phyloP scores from a whole-genome alignment of 2,329 filamentous ascomycete genomes.

The Aspergillus nomiae region DNA sequence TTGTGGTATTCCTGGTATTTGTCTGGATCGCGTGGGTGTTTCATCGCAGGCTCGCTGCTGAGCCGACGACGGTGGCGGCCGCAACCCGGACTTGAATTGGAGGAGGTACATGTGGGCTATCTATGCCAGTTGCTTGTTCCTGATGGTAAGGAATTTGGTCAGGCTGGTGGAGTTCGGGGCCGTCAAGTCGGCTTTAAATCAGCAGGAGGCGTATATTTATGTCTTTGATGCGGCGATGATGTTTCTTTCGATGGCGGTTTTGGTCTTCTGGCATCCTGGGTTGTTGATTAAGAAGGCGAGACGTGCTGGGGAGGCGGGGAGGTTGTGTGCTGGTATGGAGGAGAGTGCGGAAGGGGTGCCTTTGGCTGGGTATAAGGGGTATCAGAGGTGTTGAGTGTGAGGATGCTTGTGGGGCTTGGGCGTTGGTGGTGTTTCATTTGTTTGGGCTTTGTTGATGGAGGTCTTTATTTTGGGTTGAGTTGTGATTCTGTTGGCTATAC shows the following conservation, averaged over 20 bases:
- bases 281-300: constrained; percentile 3
- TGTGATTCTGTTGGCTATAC: neutral
- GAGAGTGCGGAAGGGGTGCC: neutral
- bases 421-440: neutral
- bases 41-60: constrained; percentile 22
- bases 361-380: neutral
- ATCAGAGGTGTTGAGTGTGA: neutral
- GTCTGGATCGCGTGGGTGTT: constrained; percentile 26
- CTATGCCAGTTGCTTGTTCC: constrained; percentile 30
- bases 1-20: constrained; percentile 33
- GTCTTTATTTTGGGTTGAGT: neutral
- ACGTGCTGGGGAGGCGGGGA: neutral
- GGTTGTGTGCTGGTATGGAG: constrained; percentile 1
- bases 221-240: constrained; percentile 26
- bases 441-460: neutral
- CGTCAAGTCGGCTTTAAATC: constrained; percentile 29
- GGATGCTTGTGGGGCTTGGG: neutral
- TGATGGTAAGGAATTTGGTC: constrained; percentile 37
- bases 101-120: constrained; percentile 6
- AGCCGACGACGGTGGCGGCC: constrained; percentile 19
- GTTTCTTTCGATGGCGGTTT: neutral
- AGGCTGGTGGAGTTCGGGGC: constrained; percentile 32
- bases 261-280: constrained; percentile 3
- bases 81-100: constrained; percentile 26
- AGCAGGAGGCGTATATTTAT: constrained; percentile 35